A percentile compares a stretch with the other conserved stretches of the same genome.
phyloP scores from a whole-genome alignment of 192 early-diverging fungal genomes.

The Umbelopsis sp. region DNA sequence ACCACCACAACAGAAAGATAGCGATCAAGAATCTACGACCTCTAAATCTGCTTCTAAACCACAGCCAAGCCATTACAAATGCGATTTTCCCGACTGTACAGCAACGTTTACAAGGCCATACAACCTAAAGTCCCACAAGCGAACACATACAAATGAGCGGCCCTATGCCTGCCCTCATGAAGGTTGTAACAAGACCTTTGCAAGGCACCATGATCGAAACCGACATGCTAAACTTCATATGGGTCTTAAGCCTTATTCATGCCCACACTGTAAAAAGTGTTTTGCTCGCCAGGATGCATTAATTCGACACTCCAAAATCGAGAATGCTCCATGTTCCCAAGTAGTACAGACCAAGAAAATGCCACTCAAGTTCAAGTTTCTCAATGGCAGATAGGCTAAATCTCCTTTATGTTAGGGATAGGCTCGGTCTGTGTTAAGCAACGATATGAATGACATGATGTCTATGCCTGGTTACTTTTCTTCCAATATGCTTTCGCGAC shows the following conservation, averaged over 20 bases:
- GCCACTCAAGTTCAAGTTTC: constrained; percentile 7
- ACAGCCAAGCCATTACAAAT: background rate
- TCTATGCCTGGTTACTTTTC: too few relatives aligned
- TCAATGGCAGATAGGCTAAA: background rate
- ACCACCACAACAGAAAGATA: too few relatives aligned
- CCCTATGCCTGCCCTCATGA: constrained; percentile 66
- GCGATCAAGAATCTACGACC: background rate
- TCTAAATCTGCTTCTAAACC: background rate
- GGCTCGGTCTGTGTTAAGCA: too few relatives aligned
- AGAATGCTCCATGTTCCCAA: constrained; percentile 35
- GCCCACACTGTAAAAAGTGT: constrained; percentile 63
- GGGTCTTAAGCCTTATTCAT: constrained; percentile 71
- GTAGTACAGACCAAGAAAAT: background rate
- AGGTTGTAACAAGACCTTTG: constrained; percentile 74
- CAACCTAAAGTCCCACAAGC: constrained; percentile 74
- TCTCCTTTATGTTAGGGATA: too few relatives aligned
- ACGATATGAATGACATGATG: too few relatives aligned
- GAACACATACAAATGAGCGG: constrained; percentile 73
- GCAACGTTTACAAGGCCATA: constrained; percentile 66
- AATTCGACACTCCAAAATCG: constrained; percentile 63
- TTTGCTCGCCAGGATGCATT: constrained; percentile 79
- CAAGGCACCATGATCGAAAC: constrained; percentile 85
- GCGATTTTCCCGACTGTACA: constrained; percentile 4
- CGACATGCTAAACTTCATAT: constrained; percentile 79
- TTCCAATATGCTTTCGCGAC: too few relatives aligned